Conservation (phyloP, 306 rosid species). For the Abrus precatorius region DNA sequence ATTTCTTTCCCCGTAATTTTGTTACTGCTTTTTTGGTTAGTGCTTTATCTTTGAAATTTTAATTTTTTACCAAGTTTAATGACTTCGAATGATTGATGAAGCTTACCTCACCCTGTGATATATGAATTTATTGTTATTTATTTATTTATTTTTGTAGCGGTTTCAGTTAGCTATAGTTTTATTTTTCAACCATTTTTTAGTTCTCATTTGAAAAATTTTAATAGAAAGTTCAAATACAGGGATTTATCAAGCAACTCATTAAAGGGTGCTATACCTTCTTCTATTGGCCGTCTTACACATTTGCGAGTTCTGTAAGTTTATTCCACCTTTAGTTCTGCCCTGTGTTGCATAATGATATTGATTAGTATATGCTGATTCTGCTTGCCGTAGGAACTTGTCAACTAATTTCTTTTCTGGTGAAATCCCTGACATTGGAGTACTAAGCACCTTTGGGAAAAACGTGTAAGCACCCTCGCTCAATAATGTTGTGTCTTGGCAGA, state of each 20-base stretch:
- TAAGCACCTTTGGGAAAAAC: constrained; percentile 78
- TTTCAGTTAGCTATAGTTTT: not conserved
- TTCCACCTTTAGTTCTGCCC: constrained; percentile 1
- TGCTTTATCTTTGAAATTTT: constrained; percentile 9
- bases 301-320: constrained; percentile 76
- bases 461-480: constrained; percentile 65
- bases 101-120: too few species aligned
- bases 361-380: constrained; percentile 33
- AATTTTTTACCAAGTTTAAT: too few species aligned
- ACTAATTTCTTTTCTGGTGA: constrained; percentile 92
- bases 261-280: constrained; percentile 94
- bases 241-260: constrained; percentile 89
- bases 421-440: constrained; percentile 91
- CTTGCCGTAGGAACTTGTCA: constrained; percentile 83
- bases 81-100: too few species aligned
- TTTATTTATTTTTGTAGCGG: too few species aligned
- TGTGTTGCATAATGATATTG: constrained; percentile 16
- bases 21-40: not conserved
- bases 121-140: too few species aligned
- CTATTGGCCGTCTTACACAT: constrained; percentile 82
- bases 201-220: constrained; percentile 19
- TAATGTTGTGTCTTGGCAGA: not conserved
- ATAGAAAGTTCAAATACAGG: constrained; percentile 53
- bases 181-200: constrained; percentile 1
- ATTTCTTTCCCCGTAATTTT: constrained; percentile 46